A percentile compares a stretch with the other conserved stretches of the same genome.
Conservation (phyloP, 2,329 filamentous ascomycete species). For the Diaporthe destruens region DNA sequence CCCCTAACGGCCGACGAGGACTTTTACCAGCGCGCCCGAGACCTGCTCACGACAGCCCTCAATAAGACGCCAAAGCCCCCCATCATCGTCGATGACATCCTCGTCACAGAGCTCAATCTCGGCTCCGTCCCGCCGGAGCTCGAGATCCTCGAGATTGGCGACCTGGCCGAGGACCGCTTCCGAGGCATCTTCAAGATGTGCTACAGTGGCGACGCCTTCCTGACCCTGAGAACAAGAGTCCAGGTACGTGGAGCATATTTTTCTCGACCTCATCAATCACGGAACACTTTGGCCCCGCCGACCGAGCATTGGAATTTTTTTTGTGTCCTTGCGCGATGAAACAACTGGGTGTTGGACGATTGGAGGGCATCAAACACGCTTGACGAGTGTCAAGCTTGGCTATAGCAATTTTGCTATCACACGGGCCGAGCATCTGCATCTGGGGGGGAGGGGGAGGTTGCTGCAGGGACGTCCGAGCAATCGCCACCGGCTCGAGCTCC, state of each 20-base stretch:
- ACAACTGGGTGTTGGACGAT: slow-evolving; percentile 7
- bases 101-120: slow-evolving; percentile 97
- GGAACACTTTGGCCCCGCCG: background rate
- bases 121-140: slow-evolving; percentile 94
- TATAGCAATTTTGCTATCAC: slow-evolving; percentile 23
- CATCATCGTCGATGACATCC: slow-evolving; percentile 99
- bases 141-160: slow-evolving; percentile 97
- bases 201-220: slow-evolving; percentile 93
- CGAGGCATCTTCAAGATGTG: slow-evolving; percentile 99
- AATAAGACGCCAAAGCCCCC: slow-evolving; percentile 99
- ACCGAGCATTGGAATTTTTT: background rate
- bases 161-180: slow-evolving; percentile 96
- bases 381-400: slow-evolving; percentile 38
- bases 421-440: background rate
- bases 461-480: background rate
- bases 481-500: slow-evolving; percentile 5
- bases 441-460: background rate
- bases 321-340: background rate
- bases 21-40: slow-evolving; percentile 90
- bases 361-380: slow-evolving; percentile 20
- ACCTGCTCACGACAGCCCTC: slow-evolving; percentile 92
- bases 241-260: slow-evolving; percentile 71
- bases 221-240: slow-evolving; percentile 95
- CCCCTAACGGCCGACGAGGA: slow-evolving; percentile 94
- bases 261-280: slow-evolving; percentile 38